Percentiles rank a stretch among this genome's conserved stretches.
Conservation (phyloP, 108 stramenopile species). For the Schizochytrium sp. region DNA sequence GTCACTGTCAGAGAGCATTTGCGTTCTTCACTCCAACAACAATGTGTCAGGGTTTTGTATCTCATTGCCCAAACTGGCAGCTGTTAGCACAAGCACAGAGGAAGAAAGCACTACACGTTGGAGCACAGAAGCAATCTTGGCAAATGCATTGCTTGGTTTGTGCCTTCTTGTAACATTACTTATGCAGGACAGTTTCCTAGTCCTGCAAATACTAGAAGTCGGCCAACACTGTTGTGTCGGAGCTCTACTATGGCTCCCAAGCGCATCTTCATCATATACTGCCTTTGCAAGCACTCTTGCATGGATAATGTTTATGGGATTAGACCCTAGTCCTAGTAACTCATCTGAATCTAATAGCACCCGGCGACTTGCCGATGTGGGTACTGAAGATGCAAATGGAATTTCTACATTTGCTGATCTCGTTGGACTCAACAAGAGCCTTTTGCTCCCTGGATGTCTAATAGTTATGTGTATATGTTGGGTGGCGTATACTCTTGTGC, state of each 20-base stretch:
- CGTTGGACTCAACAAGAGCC: background rate
- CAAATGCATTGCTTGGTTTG: too few species aligned
- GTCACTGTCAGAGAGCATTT: background rate
- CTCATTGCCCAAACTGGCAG: background rate
- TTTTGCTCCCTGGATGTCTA: slow-evolving; percentile 13
- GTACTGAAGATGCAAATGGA: background rate
- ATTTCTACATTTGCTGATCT: background rate
- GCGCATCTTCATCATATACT: background rate
- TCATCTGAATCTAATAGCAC: background rate
- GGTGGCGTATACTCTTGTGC: background rate
- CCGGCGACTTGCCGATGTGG: background rate
- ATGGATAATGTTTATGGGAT: background rate
- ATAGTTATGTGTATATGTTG: background rate
- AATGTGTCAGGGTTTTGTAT: background rate
- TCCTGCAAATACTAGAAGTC: background rate
- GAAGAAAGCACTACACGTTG: too few species aligned
- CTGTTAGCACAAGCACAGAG: too few species aligned
- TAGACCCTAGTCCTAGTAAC: background rate
- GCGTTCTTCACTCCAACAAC: background rate
- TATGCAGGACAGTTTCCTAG: background rate
- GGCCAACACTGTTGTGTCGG: background rate
- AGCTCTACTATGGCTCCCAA: background rate
- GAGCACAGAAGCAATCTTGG: too few species aligned
- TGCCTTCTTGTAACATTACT: background rate
- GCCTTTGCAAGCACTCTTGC: slow-evolving; percentile 8